Percentiles rank a stretch among this genome's conserved stretches.
Conservation (phyloP, 2,329 filamentous ascomycete genomes). For the Cordyceps cateniannulata region DNA sequence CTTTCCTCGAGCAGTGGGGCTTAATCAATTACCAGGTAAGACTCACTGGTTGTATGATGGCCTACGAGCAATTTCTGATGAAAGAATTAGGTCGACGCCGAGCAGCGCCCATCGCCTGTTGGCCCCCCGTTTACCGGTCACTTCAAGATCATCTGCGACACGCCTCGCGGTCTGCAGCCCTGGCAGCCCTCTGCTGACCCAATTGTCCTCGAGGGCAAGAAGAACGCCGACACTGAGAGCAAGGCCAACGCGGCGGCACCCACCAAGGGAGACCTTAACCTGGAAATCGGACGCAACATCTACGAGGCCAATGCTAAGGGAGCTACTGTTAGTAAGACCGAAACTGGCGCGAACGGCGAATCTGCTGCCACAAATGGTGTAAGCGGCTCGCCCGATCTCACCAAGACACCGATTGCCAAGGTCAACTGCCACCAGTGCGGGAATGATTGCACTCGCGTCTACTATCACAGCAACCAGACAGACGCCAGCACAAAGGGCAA, state of each 20-base stretch:
- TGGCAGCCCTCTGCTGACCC: slow-evolving; percentile 87
- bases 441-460: slow-evolving; percentile 70
- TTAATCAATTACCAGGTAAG: slow-evolving; percentile 95
- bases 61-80: not conserved
- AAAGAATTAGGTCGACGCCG: slow-evolving; percentile 73
- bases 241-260: slow-evolving; percentile 60
- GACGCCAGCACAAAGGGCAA: slow-evolving; percentile 61
- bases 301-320: slow-evolving; percentile 87
- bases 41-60: not conserved
- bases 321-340: slow-evolving; percentile 60
- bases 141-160: slow-evolving; percentile 94
- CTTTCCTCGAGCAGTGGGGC: slow-evolving; percentile 97
- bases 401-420: slow-evolving; percentile 60
- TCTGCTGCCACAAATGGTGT: slow-evolving; percentile 59
- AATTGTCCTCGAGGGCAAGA: slow-evolving; percentile 54
- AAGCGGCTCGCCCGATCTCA: slow-evolving; percentile 49
- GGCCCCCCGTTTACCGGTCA: slow-evolving; percentile 96
- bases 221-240: slow-evolving; percentile 62
- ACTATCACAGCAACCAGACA: slow-evolving; percentile 52
- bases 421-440: slow-evolving; percentile 87
- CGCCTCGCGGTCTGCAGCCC: slow-evolving; percentile 85
- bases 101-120: slow-evolving; percentile 89
- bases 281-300: slow-evolving; percentile 91
- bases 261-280: slow-evolving; percentile 74
- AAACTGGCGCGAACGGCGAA: slow-evolving; percentile 72